These are phyloP conservation scores for Schizosaccharomyces lindneri DNA, from an alignment of 805 yeast genomes.

Conservation along the genomic window DNA sequence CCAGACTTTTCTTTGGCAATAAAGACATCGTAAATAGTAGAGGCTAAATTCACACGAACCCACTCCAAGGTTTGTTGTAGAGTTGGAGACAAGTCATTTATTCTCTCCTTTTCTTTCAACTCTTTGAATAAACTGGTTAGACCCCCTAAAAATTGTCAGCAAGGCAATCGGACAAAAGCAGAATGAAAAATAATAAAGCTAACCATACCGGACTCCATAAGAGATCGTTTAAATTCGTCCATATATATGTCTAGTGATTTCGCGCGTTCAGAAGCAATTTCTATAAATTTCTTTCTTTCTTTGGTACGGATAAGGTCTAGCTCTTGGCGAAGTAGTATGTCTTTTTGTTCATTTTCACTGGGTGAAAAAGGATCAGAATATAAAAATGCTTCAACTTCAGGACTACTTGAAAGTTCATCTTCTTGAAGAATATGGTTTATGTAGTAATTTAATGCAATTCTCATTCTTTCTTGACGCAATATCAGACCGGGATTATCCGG, in stretches of 20 bases:
- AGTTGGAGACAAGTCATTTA: constrained; percentile 38
- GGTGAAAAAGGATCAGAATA: constrained; percentile 14
- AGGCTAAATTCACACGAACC: constrained; percentile 61
- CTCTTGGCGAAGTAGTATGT: constrained; percentile 30
- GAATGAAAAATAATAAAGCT: neutral
- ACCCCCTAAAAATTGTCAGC: constrained; percentile 18
- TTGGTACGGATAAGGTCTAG: constrained; percentile 38
- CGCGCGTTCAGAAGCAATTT: constrained; percentile 36
- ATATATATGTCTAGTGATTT: constrained; percentile 29
- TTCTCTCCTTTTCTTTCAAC: constrained; percentile 27
- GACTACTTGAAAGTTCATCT: neutral
- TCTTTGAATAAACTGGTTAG: constrained; percentile 39
- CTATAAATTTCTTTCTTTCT: constrained; percentile 48
- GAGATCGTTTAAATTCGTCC: constrained; percentile 29
- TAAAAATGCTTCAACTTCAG: constrained; percentile 19
- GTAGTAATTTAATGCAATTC: neutral
- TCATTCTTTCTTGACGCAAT: neutral
- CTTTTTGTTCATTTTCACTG: constrained; percentile 23
- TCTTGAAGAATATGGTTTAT: neutral
- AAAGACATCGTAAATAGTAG: constrained; percentile 57
- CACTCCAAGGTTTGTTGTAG: constrained; percentile 51
- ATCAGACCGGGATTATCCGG: no score
- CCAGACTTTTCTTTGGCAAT: constrained; percentile 61
- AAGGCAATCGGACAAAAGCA: neutral
- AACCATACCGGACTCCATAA: constrained; percentile 18